Percentiles rank a stretch among this genome's conserved stretches.
These are phyloP conservation scores for Sedum album DNA, from an alignment of 164 flowering plant species.

Conservation along the genomic window DNA sequence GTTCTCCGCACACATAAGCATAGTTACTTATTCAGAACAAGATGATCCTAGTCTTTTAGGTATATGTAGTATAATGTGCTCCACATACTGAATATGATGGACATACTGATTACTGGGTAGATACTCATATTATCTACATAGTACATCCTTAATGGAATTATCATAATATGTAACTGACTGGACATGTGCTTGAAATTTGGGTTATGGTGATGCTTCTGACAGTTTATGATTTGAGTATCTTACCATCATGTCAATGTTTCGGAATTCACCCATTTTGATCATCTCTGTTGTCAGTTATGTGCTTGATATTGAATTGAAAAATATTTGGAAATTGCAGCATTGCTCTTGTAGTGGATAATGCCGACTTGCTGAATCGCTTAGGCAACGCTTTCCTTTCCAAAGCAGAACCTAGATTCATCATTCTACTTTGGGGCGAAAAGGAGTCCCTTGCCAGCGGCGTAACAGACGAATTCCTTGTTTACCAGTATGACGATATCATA, in stretches of 20 bases:
- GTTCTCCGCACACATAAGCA: not conserved
- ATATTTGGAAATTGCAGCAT: conserved; percentile 36
- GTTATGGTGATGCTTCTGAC: not conserved
- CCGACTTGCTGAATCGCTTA: conserved; percentile 55
- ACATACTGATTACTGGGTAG: no score
- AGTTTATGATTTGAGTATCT: not conserved
- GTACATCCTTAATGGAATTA: not conserved
- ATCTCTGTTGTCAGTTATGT: not conserved
- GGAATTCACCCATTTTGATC: not conserved
- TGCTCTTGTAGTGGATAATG: conserved; percentile 75
- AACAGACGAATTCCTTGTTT: conserved; percentile 33
- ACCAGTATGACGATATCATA: conserved; percentile 52
- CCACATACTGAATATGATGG: no score
- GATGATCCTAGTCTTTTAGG: not conserved
- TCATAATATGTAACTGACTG: not conserved
- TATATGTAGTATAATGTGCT: no score
- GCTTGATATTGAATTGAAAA: conserved; percentile 1
- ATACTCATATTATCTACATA: not conserved
- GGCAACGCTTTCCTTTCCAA: conserved; percentile 38
- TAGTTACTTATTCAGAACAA: not conserved
- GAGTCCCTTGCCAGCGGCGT: conserved; percentile 28
- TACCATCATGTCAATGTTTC: not conserved
- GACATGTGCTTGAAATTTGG: not conserved
- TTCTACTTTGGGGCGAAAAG: conserved; percentile 94
- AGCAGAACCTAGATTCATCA: conserved; percentile 43